A percentile compares a stretch with the other conserved stretches of the same genome.
phyloP scores from a whole-genome alignment of 176 grass and related monocot genomes.

The Carex pumila region DNA sequence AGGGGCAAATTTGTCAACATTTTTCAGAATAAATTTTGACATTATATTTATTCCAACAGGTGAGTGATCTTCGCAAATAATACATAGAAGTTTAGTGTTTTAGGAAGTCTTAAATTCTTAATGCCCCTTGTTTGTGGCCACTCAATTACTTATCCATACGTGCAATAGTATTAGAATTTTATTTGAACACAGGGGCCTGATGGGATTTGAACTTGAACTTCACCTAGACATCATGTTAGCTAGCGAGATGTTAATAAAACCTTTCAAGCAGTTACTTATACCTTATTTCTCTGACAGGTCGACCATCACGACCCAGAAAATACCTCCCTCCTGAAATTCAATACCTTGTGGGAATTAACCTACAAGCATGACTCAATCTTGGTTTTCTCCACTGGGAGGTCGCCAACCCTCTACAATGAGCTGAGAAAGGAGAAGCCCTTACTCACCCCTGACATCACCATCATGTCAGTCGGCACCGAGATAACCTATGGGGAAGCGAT shows the following conservation, averaged over 20 bases:
- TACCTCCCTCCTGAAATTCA: constrained; percentile 63
- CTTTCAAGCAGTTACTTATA: constrained; percentile 1
- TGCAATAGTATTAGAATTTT: background rate
- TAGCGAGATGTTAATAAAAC: background rate
- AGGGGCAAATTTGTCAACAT: background rate
- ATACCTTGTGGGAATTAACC: constrained; percentile 56
- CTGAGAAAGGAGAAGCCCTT: constrained; percentile 73
- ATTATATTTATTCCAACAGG: background rate
- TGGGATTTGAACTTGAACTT: background rate
- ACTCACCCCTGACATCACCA: constrained; percentile 77
- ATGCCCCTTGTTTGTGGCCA: background rate
- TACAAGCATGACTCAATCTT: constrained; percentile 67
- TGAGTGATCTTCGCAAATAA: background rate
- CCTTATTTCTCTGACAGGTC: constrained; percentile 36
- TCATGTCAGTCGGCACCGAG: constrained; percentile 93
- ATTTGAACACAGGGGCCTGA: background rate
- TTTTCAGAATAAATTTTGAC: background rate
- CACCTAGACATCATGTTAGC: background rate
- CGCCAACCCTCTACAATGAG: constrained; percentile 58
- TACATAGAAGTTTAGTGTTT: background rate
- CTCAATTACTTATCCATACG: background rate
- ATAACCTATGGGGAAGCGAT: constrained; percentile 82
- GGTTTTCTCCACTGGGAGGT: constrained; percentile 82
- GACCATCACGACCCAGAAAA: constrained; percentile 70
- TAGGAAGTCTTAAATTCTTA: background rate